Evolutionary conservation across 106 monocot species (phyloP), one percentile per base, ranked within the genome.

Genomic region (Dactylorhiza incarnata): DNA sequence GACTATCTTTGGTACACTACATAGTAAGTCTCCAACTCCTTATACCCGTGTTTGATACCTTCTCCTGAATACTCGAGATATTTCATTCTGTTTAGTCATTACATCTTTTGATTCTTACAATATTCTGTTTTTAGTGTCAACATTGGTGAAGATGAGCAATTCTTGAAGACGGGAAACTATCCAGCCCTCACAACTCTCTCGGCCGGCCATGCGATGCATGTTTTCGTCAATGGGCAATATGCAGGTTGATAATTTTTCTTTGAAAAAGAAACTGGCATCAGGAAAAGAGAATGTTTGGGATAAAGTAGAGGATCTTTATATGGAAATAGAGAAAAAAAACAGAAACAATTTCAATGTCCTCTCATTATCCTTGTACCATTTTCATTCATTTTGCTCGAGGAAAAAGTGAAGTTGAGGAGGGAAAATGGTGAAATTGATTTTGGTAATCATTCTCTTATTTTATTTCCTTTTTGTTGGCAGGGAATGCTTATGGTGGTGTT

Each of bases 1-100:
- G 97, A 99, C 79, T 99, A 99, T 56, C 80, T 99, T 44, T 99
- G 94, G 97, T 99, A 99, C 82, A 94, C 91, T 17, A 94, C 94
- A 66, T 84, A 89, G 97, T 99, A 67, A 91, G 97, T 89, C 71
- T 45, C 20, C 12, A 20, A 61, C 26, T 47, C 65, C 5, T 26
- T 65, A 25, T 65, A 3, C 4, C 46, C 29, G 29, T 71, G 7
- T 19, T 12, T 37, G 12, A 67, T 43, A 62, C 62, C 11, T 53
- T 62, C 62, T 5, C 22, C 24, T 7, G 43, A 37, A 67, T 13
- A 43, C 43, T 43, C 17, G 6, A 45, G 0, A 19, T 3, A 65
- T 29, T 25, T 26, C 25, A 65, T 65, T 10, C 26, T 26, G 23
- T 23, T 29, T 29, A 29, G 29, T 29, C 2, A 29, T 16, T 6